Base-by-base conservation (phyloP, 2,329 filamentous ascomycete species). In the Ophiostoma australiae region DNA sequence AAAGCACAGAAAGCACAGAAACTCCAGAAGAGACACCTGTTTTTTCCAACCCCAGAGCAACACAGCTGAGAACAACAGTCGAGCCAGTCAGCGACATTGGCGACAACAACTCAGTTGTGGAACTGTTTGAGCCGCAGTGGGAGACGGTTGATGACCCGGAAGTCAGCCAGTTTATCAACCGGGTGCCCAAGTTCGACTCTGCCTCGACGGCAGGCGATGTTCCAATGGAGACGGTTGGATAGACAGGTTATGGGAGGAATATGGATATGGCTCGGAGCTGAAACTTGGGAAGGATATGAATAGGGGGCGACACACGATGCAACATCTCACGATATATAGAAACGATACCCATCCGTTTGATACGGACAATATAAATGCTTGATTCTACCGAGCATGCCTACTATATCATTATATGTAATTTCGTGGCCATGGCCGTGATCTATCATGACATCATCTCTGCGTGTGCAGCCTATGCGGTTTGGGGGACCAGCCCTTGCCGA, bases 401-500 rank as follows among this genome's bases (percentile, higher is more conserved):
- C 17, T 31, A 13, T 33, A 33, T 20, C 27, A 3, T 17, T 17
- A 13, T 13, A 13, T 61, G 8, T 33, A 33, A 17, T 33, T 27
- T 58, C 5, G 8, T 52, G 17, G n/a, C 8, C 17, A 17, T 20
- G 6, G 44, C 44, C 5, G 4, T 8, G 6, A 17, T 17, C 11
- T 39, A 23, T 27, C 27, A 20, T 35, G 8, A n/a, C 4, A 23
- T 58, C 11, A 17, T 58, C 20, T 58, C 20, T 7, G 10, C 10
- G 65, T n/a, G 10, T 41, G 5, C n/a, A 10, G 8, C n/a, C 11
- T 68, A 63, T 10, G 23, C 41, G 7, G 44, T 58, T n/a, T 20
- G 33, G 7, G 71, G 52, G 4, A 79, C 77, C 66, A 87, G 74
- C 17, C 80, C 80, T 27, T 76, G 75, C 70, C 83, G 81, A 77